phyloP scores from a whole-genome alignment of 306 rosid species.

The Canavalia ensiformis region DNA sequence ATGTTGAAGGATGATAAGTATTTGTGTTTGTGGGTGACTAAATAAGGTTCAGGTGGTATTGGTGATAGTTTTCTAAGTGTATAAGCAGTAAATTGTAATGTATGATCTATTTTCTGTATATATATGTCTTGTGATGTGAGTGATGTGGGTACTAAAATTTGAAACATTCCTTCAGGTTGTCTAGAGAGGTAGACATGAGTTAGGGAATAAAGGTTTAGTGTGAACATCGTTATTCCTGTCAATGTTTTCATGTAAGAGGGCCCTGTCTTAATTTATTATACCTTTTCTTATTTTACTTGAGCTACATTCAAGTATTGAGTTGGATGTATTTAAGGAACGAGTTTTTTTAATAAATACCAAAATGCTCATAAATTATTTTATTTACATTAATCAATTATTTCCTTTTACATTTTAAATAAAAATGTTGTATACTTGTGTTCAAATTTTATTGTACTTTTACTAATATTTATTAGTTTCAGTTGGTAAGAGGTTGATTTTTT shows the following conservation, averaged over 20 bases:
- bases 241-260: slow-evolving; percentile 22
- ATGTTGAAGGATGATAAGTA: slow-evolving; percentile 35
- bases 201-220: slow-evolving; percentile 30
- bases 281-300: neutral
- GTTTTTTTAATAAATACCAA: neutral
- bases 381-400: neutral
- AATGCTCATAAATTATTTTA: neutral
- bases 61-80: slow-evolving; percentile 16
- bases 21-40: slow-evolving; percentile 12
- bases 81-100: slow-evolving; percentile 34
- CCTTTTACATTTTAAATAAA: neutral
- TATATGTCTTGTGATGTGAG: slow-evolving; percentile 29
- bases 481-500: no score
- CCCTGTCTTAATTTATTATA: neutral
- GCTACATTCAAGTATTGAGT: neutral
- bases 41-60: slow-evolving; percentile 42
- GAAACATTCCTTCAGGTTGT: slow-evolving; percentile 27
- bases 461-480: no score
- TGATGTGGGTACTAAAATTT: slow-evolving; percentile 16
- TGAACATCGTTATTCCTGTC: slow-evolving; percentile 15
- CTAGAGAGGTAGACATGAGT: slow-evolving; percentile 35
- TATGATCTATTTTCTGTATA: slow-evolving; percentile 33
- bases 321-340: neutral
- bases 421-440: neutral
- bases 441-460: neutral